Percentiles rank a stretch among this genome's conserved stretches.
phyloP scores from a whole-genome alignment of 1,284 basidiomycete species.

The Leccinum pachyderme region DNA sequence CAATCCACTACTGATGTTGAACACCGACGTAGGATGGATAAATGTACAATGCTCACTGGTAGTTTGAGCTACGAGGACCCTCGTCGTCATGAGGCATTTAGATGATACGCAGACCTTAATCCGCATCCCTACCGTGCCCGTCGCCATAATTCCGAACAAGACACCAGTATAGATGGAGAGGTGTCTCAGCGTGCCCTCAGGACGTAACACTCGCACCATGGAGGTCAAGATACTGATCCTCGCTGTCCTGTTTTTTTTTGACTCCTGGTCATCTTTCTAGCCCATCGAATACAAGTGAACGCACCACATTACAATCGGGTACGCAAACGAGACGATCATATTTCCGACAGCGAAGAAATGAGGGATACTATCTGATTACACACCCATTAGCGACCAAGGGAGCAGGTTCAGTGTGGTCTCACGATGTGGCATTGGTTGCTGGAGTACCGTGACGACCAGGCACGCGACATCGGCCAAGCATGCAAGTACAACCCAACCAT shows the following conservation, averaged over 20 bases:
- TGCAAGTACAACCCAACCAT: conserved; percentile 21
- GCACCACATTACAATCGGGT: conserved; percentile 29
- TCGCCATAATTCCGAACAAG: conserved; percentile 17
- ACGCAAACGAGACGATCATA: conserved; percentile 21
- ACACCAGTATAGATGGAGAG: conserved; percentile 11
- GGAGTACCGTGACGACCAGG: conserved; percentile 10
- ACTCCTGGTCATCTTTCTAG: neutral
- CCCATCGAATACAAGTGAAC: neutral
- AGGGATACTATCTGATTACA: conserved; percentile 5
- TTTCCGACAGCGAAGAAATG: conserved; percentile 12
- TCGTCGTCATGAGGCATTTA: conserved; percentile 13
- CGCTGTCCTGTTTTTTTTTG: conserved; percentile 14
- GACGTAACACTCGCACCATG: conserved; percentile 24
- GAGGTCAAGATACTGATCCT: conserved; percentile 30
- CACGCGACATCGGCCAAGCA: conserved; percentile 15
- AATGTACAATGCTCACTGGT: conserved; percentile 14
- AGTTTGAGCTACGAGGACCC: conserved; percentile 15
- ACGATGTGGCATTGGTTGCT: conserved; percentile 12
- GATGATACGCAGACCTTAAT: conserved; percentile 13
- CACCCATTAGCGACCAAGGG: neutral
- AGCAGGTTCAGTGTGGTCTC: neutral
- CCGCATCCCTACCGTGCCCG: conserved; percentile 9
- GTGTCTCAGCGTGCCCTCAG: conserved; percentile 13
- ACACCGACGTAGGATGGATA: no score
- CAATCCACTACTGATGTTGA: conserved; percentile 20